Base-by-base conservation (phyloP, 2,329 filamentous ascomycete species). In the Cladophialophora chaetospira region DNA sequence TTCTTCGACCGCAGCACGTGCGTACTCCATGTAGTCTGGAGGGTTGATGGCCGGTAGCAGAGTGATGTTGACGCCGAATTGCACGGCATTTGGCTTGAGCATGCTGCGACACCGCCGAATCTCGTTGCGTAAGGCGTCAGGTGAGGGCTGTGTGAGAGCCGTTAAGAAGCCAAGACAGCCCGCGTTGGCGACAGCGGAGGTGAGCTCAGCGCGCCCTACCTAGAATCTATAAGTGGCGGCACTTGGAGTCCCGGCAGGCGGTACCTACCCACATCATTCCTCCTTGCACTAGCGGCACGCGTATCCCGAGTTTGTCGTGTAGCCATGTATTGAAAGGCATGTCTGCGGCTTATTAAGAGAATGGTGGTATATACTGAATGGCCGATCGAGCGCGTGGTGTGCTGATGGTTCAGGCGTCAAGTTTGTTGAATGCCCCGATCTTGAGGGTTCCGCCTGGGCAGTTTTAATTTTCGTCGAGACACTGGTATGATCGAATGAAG, bases 31-130 rank as follows among this genome's bases (percentile, higher is more conserved):
- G 73, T 97, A 99, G 80, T 97, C 87, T 3, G 94, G 94, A 4
- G 94, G 91, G 6, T 90, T 86, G 66, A 97, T 82, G 53, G 92
- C 82, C 19, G 93, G 94, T 42, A 97, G 87, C 60, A 97, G 86
- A 4, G 93, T 99, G 65, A 97, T 83, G 77, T 99, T 99, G 67
- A 97, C 93, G 69, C 83, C 94, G 73, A 99, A 97, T 35, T 76
- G 77, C 19, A 13, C 9, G 21, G 17, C 21, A 11, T 11, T 19
- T 57, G 75, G 74, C 29, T 74, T 73, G 59, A 77, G 79, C 68
- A 97, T 85, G 62, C 80, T 83, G 66, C 86, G 87, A 80, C 90
- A 96, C 75, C 84, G 86, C 62, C 84, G 87, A 75, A 99, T 97
- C 78, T 97, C 94, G 70, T 89, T 88, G 72, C 93, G 91, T 53